Base-by-base conservation (phyloP, 2,329 filamentous ascomycete genomes). In the Fusarium camptoceras region DNA sequence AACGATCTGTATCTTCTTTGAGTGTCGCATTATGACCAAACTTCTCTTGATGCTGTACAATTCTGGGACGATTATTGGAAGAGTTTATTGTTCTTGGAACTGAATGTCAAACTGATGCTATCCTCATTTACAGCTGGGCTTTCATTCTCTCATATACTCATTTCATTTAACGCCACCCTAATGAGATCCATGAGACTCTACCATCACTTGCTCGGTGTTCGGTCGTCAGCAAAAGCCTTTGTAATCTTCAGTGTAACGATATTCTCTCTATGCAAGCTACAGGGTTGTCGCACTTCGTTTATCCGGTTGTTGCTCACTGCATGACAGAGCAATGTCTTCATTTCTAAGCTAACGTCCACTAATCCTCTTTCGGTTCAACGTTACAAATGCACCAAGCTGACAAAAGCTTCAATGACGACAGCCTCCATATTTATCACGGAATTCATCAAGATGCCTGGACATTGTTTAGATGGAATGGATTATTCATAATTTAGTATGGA, bases 291-390 rank as follows among this genome's bases (percentile, higher is more conserved):
- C 3, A 3, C 10, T 20, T 5, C 11, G 11, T 18, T n/a, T n/a
- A n/a, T n/a, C n/a, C 27, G 15, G 14, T 5, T 37, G 27, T 42
- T 46, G 10, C 34, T 37, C 34, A 37, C 34, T 37, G 34, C 34
- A 37, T 54, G 59, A n/a, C 12, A 30, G 27, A 15, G 15, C 14
- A 8, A 22, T 24, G 42, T 39, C 18, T 15, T 15, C 28, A 68
- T 68, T 68, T 68, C 65, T 69, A 68, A 68, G 59, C 66, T 34
- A 43, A 22, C 22, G 16, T n/a, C n/a, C 31, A 14, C 61, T 64
- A 64, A 37, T 2, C 59, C 25, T 1, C 4, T 24, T 44, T 46
- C 3, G 59, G 30, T 14, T 20, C 48, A 37, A n/a, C 6, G 16
- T 66, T 60, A 61, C 55, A 61, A 66, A 66, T 66, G 55, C 18